Evolutionary conservation across 2,329 filamentous ascomycete species (phyloP).

Genomic region (Calonectria henricotiae): DNA sequence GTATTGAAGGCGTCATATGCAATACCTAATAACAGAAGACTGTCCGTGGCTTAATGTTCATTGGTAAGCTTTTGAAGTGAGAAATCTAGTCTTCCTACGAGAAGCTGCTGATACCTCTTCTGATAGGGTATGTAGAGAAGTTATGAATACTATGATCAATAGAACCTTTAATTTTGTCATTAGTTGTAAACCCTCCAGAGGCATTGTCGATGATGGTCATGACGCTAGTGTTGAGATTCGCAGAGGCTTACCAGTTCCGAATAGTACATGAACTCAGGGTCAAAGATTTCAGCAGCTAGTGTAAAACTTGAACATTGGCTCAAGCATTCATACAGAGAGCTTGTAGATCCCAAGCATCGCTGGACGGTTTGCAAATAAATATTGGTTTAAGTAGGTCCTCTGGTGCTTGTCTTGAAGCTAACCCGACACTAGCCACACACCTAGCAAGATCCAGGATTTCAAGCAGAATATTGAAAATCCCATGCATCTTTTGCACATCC

Average conservation of each 20-base stretch:
- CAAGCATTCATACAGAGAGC: not conserved
- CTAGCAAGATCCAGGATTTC: not conserved
- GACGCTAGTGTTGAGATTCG: not conserved
- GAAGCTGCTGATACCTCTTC: not conserved
- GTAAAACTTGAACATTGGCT: not conserved
- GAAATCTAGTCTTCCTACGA: not conserved
- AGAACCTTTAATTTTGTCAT: not conserved
- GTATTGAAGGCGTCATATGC: conserved; percentile 1
- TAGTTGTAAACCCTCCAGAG: not conserved
- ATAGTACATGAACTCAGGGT: not conserved
- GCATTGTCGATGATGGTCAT: not conserved
- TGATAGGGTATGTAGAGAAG: not conserved
- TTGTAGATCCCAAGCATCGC: not conserved
- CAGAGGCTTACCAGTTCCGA: not conserved
- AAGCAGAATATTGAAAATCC: not conserved
- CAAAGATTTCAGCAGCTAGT: not conserved
- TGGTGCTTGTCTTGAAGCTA: too few relatives aligned
- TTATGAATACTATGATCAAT: not conserved
- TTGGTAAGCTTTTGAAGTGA: not conserved
- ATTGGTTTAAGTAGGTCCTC: too few relatives aligned
- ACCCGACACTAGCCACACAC: not conserved
- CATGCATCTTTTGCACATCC: not conserved
- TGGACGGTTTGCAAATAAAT: not conserved
- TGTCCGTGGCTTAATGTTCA: not conserved
- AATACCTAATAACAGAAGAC: not conserved